Conservation (phyloP, 768 basidiomycete species). For the Podaxis carcinomalis region DNA sequence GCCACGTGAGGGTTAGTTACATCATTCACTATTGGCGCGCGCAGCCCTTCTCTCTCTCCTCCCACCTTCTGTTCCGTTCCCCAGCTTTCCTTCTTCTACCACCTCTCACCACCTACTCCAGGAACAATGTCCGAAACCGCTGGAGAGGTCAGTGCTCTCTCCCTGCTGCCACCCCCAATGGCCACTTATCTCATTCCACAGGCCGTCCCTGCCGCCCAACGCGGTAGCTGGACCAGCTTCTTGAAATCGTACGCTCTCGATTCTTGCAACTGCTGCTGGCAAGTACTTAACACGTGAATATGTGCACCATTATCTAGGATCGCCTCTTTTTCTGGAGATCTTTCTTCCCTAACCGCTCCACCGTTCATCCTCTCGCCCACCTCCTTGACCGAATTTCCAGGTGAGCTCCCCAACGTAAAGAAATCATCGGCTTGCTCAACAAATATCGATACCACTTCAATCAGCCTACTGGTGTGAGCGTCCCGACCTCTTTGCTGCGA, state of each 20-base stretch:
- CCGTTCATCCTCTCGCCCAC: conserved; percentile 91
- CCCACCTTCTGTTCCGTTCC: neutral
- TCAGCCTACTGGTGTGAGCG: conserved; percentile 97
- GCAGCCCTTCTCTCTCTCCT: neutral
- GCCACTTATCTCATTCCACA: conserved; percentile 18
- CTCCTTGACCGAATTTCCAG: conserved; percentile 89
- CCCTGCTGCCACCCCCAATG: too few relatives aligned
- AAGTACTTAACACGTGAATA: neutral
- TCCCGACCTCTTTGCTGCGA: conserved; percentile 83
- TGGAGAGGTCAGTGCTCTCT: conserved; percentile 22
- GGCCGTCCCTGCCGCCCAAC: conserved; percentile 81
- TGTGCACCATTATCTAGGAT: conserved; percentile 42
- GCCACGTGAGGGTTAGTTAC: conserved; percentile 6
- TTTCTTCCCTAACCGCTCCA: conserved; percentile 79
- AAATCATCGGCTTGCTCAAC: neutral
- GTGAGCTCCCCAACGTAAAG: conserved; percentile 32
- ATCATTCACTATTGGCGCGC: conserved; percentile 2
- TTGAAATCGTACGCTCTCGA: conserved; percentile 71
- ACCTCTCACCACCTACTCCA: neutral
- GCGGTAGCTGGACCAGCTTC: conserved; percentile 86
- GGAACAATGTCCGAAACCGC: conserved; percentile 19
- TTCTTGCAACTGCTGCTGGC: conserved; percentile 6
- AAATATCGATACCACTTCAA: neutral
- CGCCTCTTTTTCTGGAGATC: conserved; percentile 83
- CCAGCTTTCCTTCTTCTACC: neutral